Conservation (phyloP, 2,329 filamentous ascomycete species). For the Coniochaeta sp. region DNA sequence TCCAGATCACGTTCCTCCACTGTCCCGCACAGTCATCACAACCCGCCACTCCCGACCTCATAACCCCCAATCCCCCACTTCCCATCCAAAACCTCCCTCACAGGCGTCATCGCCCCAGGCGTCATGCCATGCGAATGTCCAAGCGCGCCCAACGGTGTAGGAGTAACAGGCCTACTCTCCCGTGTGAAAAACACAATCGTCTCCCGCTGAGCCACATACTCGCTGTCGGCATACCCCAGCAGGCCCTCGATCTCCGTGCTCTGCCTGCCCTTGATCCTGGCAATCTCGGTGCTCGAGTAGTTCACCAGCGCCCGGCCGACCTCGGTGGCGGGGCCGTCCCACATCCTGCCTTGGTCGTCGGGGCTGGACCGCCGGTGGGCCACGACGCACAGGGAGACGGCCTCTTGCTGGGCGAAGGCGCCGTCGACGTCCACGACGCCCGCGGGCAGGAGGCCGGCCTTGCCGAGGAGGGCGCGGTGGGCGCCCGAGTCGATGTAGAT, state of each 20-base stretch:
- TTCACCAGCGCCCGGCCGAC: constrained; percentile 88
- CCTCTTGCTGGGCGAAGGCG: constrained; percentile 84
- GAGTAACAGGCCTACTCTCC: constrained; percentile 44
- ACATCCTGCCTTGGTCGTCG: constrained; percentile 18
- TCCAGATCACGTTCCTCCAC: too few species aligned
- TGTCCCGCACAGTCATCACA: background rate
- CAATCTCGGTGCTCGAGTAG: constrained; percentile 81
- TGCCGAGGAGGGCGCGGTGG: constrained; percentile 68
- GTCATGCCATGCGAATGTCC: background rate
- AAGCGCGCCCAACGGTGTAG: background rate
- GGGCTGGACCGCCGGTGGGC: constrained; percentile 31
- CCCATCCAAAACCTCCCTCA: constrained; percentile 10
- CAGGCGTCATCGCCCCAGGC: constrained; percentile 4
- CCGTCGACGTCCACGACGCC: constrained; percentile 90
- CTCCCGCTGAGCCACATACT: constrained; percentile 85
- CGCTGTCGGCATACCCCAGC: constrained; percentile 86
- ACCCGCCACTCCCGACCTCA: constrained; percentile 4
- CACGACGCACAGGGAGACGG: constrained; percentile 78
- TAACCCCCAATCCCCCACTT: constrained; percentile 14
- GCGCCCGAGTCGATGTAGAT: constrained; percentile 92
- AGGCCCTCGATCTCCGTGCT: constrained; percentile 74
- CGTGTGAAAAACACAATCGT: constrained; percentile 69
- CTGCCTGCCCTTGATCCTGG: constrained; percentile 73
- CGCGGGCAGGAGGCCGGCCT: constrained; percentile 81
- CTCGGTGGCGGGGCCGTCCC: constrained; percentile 52